phyloP scores from a whole-genome alignment of 1,139 yeast genomes.

The Protomyces arabidopsidicola region DNA sequence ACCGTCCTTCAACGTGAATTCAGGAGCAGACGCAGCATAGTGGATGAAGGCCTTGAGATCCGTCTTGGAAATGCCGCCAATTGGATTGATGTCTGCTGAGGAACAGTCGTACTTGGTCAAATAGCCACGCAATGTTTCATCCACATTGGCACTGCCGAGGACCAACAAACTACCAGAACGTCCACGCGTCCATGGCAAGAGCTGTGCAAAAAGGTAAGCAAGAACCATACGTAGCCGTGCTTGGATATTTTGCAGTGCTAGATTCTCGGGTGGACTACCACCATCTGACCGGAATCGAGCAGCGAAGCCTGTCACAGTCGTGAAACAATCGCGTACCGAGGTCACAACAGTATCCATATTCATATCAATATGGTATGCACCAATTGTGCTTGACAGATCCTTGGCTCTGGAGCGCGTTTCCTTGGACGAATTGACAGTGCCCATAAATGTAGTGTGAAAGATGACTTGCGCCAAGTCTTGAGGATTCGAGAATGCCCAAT shows the following conservation, averaged over 20 bases:
- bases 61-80: conserved; percentile 93
- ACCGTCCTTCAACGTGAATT: conserved; percentile 41
- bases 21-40: conserved; percentile 50
- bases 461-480: conserved; percentile 50
- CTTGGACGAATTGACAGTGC: conserved; percentile 81
- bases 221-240: conserved; percentile 93
- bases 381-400: conserved; percentile 66
- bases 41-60: conserved; percentile 80
- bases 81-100: conserved; percentile 93
- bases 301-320: conserved; percentile 79
- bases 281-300: conserved; percentile 91
- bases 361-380: conserved; percentile 84
- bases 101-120: conserved; percentile 95
- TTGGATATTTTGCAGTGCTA: conserved; percentile 92
- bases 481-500: conserved; percentile 42
- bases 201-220: conserved; percentile 86
- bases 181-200: conserved; percentile 89
- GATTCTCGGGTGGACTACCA: conserved; percentile 82
- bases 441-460: conserved; percentile 92
- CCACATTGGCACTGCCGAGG: conserved; percentile 95
- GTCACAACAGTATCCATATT: conserved; percentile 82
- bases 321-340: conserved; percentile 70
- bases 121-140: conserved; percentile 82
- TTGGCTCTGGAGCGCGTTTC: conserved; percentile 87
- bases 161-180: conserved; percentile 76